These are phyloP conservation scores for Suillus fuscotomentosus DNA, from an alignment of 768 basidiomycete species.

Conservation along the genomic window DNA sequence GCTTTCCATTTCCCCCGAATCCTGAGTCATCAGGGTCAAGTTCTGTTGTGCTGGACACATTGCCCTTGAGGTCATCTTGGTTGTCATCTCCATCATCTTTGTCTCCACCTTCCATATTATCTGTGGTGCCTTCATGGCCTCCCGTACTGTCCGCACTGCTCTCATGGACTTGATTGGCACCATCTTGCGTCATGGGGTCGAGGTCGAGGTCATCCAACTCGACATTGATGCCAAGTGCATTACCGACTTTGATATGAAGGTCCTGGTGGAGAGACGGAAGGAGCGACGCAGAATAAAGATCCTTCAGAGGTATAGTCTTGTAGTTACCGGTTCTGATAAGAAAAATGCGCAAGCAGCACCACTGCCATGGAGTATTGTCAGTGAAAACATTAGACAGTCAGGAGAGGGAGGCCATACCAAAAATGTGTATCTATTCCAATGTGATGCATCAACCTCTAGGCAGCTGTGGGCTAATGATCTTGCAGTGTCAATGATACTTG, in stretches of 20 bases:
- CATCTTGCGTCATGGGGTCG: not conserved
- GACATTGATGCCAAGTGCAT: not conserved
- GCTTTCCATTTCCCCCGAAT: not conserved
- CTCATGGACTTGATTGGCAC: not conserved
- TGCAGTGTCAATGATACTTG: slow-evolving; percentile 4
- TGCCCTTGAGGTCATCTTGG: not conserved
- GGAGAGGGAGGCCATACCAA: slow-evolving; percentile 2
- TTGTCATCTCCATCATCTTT: not conserved
- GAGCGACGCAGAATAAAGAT: not conserved
- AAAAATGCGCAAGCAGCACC: not conserved
- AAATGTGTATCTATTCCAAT: slow-evolving; percentile 5
- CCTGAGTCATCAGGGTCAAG: not conserved
- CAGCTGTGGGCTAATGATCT: not conserved
- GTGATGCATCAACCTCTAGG: slow-evolving; percentile 1
- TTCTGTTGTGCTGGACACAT: not conserved
- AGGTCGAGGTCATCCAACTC: not conserved
- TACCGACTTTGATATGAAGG: not conserved
- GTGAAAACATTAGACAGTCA: not conserved
- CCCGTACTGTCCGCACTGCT: not conserved
- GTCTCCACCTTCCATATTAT: not conserved
- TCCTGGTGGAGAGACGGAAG: not conserved
- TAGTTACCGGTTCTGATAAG: not conserved
- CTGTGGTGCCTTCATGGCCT: not conserved
- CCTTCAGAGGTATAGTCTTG: not conserved
- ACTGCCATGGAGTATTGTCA: not conserved